Evolutionary conservation across 345 rosid genomes (phyloP), one percentile per base, ranked within the genome.

Genomic region (Salix arbutifolia): DNA sequence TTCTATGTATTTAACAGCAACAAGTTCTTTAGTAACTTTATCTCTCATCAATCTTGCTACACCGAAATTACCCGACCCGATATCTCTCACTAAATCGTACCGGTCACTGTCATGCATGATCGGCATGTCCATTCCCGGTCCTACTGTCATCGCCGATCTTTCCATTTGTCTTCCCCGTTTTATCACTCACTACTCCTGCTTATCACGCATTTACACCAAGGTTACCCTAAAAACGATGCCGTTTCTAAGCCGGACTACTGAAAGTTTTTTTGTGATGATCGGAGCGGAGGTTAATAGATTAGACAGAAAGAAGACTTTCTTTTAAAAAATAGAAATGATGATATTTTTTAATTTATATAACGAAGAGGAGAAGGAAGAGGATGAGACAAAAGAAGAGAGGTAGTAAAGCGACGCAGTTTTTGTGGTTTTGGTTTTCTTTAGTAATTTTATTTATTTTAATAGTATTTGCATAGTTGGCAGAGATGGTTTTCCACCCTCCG

Each of bases 61-160:
- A 4, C 81, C 84, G 75, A 81, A 81, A 64, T 81, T 81, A 4
- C 84, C 81, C 9, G 81, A 70, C 56, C 84, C 84, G 44, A 82
- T 82, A 70, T 82, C 81, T 35, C 81, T 70, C 58, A 82, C 76
- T 46, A 82, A 74, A 67, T 82, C 84, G 79, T 82, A 82, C 33
- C 84, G 84, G 76, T 82, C 84, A 71, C 84, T 81, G 33, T 81
- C 84, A 64, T 82, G 84, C 84, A 82, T 77, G 81, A 82, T 82
- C 73, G 81, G 84, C 81, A 74, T 70, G 58, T 82, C 84, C 81
- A 78, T 74, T 33, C 79, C 84, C 1, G 81, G 81, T 2, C 78
- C 84, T n/a, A 74, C 60, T 11, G 78, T 77, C 21, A 77, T 33
- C 79, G 76, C 38, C 74, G 78, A 67, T 69, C 80, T 71, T 74